Evolutionary conservation across 1,284 basidiomycete genomes (phyloP), one percentile per base, ranked within the genome.

Genomic region (Jaminaea rosea): DNA sequence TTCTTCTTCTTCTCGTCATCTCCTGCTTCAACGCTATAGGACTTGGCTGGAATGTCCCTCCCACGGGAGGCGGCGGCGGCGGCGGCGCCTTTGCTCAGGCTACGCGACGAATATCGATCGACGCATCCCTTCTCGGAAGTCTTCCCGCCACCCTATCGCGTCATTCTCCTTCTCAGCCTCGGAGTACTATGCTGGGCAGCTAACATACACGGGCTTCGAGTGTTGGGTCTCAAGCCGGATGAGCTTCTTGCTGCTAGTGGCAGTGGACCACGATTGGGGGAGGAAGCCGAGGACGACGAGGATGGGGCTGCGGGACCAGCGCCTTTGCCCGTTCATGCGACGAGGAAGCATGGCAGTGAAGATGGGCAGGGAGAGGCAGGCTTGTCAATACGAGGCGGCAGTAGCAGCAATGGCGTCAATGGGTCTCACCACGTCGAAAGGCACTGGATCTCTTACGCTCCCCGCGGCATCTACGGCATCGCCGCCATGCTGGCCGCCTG

Each of bases 111-210:
- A n/a, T n/a, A n/a, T n/a, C n/a, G n/a, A n/a, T n/a, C n/a, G n/a
- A n/a, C n/a, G n/a, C 39, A 42, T 23, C 39, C 39, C 19, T 72
- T 72, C 44, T 65, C 65, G 9, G 60, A 56, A 13, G 60, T 58
- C 19, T 58, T 72, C 26, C 71, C 71, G 19, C 71, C 67, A 8
- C 64, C 68, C 3, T 70, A 70, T 45, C 63, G 71, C 28, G 66
- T 72, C 15, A 42, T 72, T 15, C 46, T 70, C n/a, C 61, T 73
- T 8, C 55, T 68, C 7, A 62, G 62, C 4, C 50, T 66, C 8
- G 66, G 67, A 3, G 42, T 73, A 31, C 50, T 65, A 7, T 57
- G 63, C 42, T 72, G 67, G 19, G 66, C 56, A 6, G 46, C 56
- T 32, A 65, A 67, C 42, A 47, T 70, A 4, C 28, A 55, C 10